phyloP scores from a whole-genome alignment of 2,329 filamentous ascomycete genomes.

The Colletotrichum endophyticum region DNA sequence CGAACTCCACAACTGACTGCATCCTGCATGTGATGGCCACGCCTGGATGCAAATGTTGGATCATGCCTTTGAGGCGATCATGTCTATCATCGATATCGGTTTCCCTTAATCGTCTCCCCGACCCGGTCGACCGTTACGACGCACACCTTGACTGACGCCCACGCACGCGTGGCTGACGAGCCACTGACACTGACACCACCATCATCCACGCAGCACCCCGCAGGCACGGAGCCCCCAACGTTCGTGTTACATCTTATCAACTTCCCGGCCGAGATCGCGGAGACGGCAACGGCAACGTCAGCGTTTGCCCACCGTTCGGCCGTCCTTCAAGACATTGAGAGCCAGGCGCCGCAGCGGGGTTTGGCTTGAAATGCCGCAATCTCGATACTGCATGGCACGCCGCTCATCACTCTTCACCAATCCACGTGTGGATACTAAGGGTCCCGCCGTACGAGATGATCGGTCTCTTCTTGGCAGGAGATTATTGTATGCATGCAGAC shows the following conservation, averaged over 20 bases:
- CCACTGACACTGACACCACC: neutral
- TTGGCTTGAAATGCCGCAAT: slow-evolving; percentile 16
- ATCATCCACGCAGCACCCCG: neutral
- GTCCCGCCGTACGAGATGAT: slow-evolving; percentile 1
- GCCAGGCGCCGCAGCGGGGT: slow-evolving; percentile 1
- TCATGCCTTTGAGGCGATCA: neutral
- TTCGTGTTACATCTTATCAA: slow-evolving; percentile 1
- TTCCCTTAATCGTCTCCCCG: neutral
- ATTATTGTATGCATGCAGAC: neutral
- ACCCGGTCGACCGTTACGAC: neutral
- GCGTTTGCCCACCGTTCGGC: slow-evolving; percentile 6
- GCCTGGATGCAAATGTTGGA: neutral
- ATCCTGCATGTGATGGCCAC: neutral
- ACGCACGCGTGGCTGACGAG: neutral
- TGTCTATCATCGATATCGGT: neutral
- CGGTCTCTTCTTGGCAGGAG: neutral
- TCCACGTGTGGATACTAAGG: slow-evolving; percentile 7
- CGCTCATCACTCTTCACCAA: slow-evolving; percentile 12
- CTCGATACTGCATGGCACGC: slow-evolving; percentile 1
- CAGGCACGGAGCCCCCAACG: slow-evolving; percentile 1
- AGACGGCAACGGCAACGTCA: slow-evolving; percentile 10
- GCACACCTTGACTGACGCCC: neutral
- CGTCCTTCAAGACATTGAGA: neutral
- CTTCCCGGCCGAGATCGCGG: slow-evolving; percentile 17
- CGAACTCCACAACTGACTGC: neutral